Conservation (phyloP, 192 early-diverging fungal species). For the Backusella parvicylindrica region DNA sequence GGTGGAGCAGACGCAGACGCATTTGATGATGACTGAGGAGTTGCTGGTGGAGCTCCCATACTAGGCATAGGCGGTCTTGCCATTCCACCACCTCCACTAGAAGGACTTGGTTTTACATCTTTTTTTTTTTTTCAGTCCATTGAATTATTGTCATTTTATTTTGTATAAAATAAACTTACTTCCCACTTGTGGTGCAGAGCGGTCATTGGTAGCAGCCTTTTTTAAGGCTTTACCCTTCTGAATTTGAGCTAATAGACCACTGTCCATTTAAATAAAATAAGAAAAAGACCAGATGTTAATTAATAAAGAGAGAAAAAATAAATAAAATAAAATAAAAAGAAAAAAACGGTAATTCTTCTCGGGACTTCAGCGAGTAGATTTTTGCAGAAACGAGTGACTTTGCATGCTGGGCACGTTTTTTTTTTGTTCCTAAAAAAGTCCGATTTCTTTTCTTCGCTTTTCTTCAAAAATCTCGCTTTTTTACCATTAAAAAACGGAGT, state of each 20-base stretch:
- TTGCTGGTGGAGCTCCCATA: background rate
- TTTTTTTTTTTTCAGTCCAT: background rate
- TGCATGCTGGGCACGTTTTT: background rate
- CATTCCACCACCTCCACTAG: constrained; percentile 18
- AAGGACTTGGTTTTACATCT: constrained; percentile 7
- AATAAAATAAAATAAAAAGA: too few species aligned
- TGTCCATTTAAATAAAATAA: constrained; percentile 22
- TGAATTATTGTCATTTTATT: background rate
- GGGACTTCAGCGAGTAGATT: background rate
- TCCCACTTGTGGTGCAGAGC: constrained; percentile 53
- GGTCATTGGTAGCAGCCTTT: constrained; percentile 70
- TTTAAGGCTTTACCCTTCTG: constrained; percentile 67
- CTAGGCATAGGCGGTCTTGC: constrained; percentile 31
- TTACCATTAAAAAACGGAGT: too few species aligned
- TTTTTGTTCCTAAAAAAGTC: background rate
- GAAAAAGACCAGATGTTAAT: background rate
- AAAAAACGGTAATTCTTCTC: background rate
- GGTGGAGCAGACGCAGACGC: background rate
- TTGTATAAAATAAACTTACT: constrained; percentile 31
- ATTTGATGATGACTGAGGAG: background rate
- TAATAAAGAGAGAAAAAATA: background rate
- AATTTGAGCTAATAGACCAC: constrained; percentile 67
- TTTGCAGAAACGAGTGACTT: constrained; percentile 2
- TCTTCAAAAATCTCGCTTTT: too few species aligned
- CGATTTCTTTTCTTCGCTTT: too few species aligned